phyloP scores from a whole-genome alignment of 495 filamentous ascomycete species.

The Aspergillus haitiensis region DNA sequence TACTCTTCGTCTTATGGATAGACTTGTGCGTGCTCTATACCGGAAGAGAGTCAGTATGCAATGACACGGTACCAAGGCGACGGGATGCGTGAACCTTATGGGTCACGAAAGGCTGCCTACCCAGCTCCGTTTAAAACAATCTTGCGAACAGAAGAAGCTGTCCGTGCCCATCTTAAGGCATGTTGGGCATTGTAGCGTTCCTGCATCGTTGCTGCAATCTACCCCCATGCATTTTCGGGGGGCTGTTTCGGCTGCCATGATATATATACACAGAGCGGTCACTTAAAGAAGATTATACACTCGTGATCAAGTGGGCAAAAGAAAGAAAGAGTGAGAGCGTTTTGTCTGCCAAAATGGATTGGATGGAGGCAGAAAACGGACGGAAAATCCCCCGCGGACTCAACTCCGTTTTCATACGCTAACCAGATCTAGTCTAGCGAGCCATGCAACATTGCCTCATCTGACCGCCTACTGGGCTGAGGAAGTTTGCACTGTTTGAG shows the following conservation, averaged over 20 bases:
- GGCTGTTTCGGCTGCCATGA: slow-evolving; percentile 18
- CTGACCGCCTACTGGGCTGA: too few relatives aligned
- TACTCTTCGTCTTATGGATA: slow-evolving; percentile 80
- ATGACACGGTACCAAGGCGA: not conserved
- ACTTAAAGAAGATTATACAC: too few relatives aligned
- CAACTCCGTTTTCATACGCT: too few relatives aligned
- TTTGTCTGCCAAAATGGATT: too few relatives aligned
- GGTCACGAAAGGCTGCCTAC: slow-evolving; percentile 55
- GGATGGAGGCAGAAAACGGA: too few relatives aligned
- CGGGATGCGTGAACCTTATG: slow-evolving; percentile 28
- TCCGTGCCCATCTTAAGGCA: slow-evolving; percentile 88
- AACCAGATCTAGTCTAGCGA: too few relatives aligned
- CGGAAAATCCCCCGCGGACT: too few relatives aligned
- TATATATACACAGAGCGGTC: not conserved
- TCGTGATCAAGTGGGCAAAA: too few relatives aligned
- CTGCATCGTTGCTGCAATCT: slow-evolving; percentile 81
- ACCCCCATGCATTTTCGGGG: slow-evolving; percentile 70
- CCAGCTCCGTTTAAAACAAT: slow-evolving; percentile 99
- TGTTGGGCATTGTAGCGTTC: slow-evolving; percentile 86
- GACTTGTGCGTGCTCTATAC: slow-evolving; percentile 77
- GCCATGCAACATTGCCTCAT: too few relatives aligned
- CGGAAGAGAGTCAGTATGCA: slow-evolving; percentile 5
- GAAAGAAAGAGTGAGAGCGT: too few relatives aligned
- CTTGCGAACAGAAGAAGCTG: slow-evolving; percentile 96
- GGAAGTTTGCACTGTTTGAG: too few relatives aligned